Percentiles rank a stretch among this genome's conserved stretches.
Evolutionary conservation across 2,329 filamentous ascomycete genomes (phyloP).

Genomic region (Calycina herbarum): DNA sequence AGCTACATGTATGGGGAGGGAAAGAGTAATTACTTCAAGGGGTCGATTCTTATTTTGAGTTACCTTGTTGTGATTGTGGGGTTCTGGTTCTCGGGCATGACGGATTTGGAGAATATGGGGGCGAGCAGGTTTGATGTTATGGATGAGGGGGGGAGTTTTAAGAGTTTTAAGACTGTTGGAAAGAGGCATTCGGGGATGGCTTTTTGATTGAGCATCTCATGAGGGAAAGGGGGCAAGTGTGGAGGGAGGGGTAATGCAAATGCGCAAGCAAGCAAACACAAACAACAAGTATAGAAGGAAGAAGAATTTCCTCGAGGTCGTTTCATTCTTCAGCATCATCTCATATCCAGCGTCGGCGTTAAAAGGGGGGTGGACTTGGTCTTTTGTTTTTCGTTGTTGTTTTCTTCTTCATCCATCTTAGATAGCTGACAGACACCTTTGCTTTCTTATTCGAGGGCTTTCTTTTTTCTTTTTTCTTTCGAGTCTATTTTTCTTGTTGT

Average conservation of each 20-base stretch:
- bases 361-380: neutral
- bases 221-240: neutral
- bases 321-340: neutral
- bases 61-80: slow-evolving; percentile 91
- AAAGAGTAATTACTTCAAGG: slow-evolving; percentile 99
- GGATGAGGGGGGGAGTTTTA: slow-evolving; percentile 35
- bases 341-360: slow-evolving; percentile 2
- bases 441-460: neutral
- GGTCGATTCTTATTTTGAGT: slow-evolving; percentile 87
- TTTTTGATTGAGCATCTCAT: slow-evolving; percentile 32
- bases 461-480: too few species aligned
- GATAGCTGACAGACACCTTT: neutral
- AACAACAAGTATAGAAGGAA: neutral
- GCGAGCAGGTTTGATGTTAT: slow-evolving; percentile 38
- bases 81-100: slow-evolving; percentile 77
- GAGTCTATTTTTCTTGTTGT: neutral
- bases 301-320: neutral
- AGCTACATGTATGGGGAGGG: slow-evolving; percentile 98
- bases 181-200: slow-evolving; percentile 33
- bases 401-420: neutral
- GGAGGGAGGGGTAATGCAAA: neutral
- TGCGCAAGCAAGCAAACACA: neutral
- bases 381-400: neutral
- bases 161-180: slow-evolving; percentile 39
- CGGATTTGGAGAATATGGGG: slow-evolving; percentile 36